Conservation (phyloP, 2,329 filamentous ascomycete species). For the Annulohypoxylon truncatum region DNA sequence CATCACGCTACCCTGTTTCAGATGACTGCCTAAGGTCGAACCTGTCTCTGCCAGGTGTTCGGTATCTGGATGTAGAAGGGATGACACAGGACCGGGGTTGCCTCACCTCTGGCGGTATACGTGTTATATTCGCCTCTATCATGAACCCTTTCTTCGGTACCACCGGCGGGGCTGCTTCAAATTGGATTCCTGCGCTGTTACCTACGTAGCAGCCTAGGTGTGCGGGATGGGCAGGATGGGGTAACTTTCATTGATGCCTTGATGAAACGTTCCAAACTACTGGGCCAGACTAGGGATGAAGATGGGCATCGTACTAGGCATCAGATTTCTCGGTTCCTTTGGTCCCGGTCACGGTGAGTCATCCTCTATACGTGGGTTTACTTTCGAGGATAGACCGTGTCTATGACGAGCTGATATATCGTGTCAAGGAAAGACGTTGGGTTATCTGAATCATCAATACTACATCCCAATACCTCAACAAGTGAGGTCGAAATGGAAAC, state of each 20-base stretch:
- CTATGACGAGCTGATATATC: slow-evolving; percentile 7
- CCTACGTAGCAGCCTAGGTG: background rate
- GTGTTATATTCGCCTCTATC: slow-evolving; percentile 30
- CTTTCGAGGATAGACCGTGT: background rate
- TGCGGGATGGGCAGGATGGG: too few species aligned
- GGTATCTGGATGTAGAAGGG: background rate
- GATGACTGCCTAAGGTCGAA: background rate
- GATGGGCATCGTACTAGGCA: background rate
- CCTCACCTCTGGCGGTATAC: slow-evolving; percentile 3
- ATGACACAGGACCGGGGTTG: background rate
- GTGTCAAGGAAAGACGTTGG: background rate
- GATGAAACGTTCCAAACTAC: slow-evolving; percentile 1
- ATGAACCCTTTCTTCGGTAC: background rate
- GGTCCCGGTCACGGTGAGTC: background rate
- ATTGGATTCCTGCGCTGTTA: background rate
- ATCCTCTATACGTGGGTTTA: background rate
- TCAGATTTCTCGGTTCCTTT: background rate
- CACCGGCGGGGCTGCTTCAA: background rate
- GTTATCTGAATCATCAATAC: too few species aligned
- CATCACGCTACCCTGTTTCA: slow-evolving; percentile 9
- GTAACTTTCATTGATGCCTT: background rate
- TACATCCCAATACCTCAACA: background rate
- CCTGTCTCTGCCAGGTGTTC: background rate
- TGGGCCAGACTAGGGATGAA: background rate
- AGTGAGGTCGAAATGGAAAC: background rate